These are phyloP conservation scores for Podila minutissima DNA, from an alignment of 192 early-diverging fungal genomes.

Conservation along the genomic window DNA sequence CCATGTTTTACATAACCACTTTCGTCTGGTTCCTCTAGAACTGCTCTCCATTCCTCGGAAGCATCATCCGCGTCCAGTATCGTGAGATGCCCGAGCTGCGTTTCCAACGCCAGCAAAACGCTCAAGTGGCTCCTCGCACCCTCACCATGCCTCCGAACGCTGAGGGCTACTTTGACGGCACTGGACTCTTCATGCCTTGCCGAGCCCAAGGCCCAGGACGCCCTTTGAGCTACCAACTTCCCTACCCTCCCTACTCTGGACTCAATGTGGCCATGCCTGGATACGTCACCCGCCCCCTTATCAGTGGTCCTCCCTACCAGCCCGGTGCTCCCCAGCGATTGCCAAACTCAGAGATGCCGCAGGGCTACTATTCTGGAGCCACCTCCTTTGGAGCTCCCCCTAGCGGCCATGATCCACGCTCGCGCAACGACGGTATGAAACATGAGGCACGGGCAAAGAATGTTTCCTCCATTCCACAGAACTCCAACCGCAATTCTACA, in stretches of 20 bases:
- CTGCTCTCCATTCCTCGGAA: conserved; percentile 26
- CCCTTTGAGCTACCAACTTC: background rate
- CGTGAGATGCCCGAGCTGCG: conserved; percentile 45
- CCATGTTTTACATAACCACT: background rate
- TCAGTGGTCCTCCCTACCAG: background rate
- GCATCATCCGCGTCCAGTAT: conserved; percentile 43
- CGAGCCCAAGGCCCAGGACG: background rate
- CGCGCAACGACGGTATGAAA: too few relatives aligned
- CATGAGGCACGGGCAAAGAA: too few relatives aligned
- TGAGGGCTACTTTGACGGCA: background rate
- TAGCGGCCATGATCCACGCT: too few relatives aligned
- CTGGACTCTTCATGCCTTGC: conserved; percentile 3
- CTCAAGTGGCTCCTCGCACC: conserved; percentile 14
- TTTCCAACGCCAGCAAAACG: conserved; percentile 23
- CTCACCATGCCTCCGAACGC: background rate
- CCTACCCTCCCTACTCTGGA: background rate
- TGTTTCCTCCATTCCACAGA: background rate
- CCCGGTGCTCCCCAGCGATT: background rate
- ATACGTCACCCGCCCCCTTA: background rate
- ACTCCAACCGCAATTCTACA: too few relatives aligned
- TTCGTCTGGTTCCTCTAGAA: conserved; percentile 20
- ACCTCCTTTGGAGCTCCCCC: too few relatives aligned
- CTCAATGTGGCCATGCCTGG: background rate
- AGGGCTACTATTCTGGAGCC: too few relatives aligned
- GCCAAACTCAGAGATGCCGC: background rate